These are phyloP conservation scores for Xerocomus brunneocitrinus DNA, from an alignment of 768 basidiomycete genomes.

Conservation along the genomic window DNA sequence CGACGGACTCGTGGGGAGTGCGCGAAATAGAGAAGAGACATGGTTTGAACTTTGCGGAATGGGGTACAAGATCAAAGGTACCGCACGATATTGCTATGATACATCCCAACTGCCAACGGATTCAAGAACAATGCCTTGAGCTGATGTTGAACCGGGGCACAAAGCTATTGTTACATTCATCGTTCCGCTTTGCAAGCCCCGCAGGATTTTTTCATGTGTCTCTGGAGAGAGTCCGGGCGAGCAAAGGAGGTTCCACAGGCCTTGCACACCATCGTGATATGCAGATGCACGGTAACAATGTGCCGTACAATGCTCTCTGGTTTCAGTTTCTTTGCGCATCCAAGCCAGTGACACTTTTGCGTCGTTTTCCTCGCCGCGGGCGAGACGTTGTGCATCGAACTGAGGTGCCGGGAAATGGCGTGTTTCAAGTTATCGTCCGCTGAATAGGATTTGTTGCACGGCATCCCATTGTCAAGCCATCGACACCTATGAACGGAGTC, in stretches of 20 bases:
- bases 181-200: not conserved
- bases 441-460: not conserved
- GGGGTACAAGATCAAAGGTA: not conserved
- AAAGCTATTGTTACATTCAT: not conserved
- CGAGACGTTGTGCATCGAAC: slow-evolving; percentile 1
- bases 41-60: not conserved
- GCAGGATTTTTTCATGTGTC: slow-evolving; percentile 21
- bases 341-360: slow-evolving; percentile 13
- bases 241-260: slow-evolving; percentile 24
- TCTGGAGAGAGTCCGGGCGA: slow-evolving; percentile 23
- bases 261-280: slow-evolving; percentile 6
- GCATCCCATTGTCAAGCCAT: slow-evolving; percentile 8
- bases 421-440: slow-evolving; percentile 9
- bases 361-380: slow-evolving; percentile 4
- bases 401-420: slow-evolving; percentile 10
- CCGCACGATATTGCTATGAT: not conserved
- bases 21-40: not conserved
- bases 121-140: not conserved
- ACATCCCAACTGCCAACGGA: not conserved
- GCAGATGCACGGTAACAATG: slow-evolving; percentile 21
- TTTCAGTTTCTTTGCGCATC: slow-evolving; percentile 22
- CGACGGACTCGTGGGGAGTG: too few species aligned
- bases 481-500: not conserved
- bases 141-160: not conserved
- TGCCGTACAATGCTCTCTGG: slow-evolving; percentile 25